Conservation (phyloP, 176 grass and related monocot genomes). For the Elymus sibiricus region DNA sequence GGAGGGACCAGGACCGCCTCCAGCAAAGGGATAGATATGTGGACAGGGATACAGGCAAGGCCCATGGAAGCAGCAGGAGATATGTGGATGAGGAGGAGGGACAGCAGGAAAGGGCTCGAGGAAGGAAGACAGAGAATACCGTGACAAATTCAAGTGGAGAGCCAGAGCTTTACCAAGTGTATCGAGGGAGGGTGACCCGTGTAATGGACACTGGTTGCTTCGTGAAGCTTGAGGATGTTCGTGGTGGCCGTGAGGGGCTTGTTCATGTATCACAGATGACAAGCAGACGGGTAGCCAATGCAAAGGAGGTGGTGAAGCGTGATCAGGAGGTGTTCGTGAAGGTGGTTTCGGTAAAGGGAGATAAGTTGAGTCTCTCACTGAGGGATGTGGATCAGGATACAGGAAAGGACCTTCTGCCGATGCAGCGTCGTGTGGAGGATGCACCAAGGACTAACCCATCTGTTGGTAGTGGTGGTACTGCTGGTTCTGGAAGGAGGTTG, state of each 20-base stretch:
- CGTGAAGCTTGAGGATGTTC: constrained; percentile 61
- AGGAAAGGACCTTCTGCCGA: constrained; percentile 70
- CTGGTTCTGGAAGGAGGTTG: constrained; percentile 34
- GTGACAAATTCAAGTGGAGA: constrained; percentile 33
- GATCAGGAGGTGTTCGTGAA: constrained; percentile 87
- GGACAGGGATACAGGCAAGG: constrained; percentile 27
- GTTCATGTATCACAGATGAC: constrained; percentile 89
- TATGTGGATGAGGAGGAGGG: constrained; percentile 39
- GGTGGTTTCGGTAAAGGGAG: constrained; percentile 69
- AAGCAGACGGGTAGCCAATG: constrained; percentile 52
- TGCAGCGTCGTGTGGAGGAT: constrained; percentile 49
- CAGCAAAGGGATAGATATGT: constrained; percentile 31
- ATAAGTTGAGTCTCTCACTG: constrained; percentile 75
- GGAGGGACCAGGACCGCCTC: constrained; percentile 12
- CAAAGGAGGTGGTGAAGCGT: constrained; percentile 70
- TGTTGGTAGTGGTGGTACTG: constrained; percentile 21
- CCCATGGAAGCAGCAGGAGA: constrained; percentile 36
- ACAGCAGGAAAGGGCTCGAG: constrained; percentile 30
- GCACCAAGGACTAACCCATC: constrained; percentile 52
- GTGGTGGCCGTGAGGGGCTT: constrained; percentile 61
- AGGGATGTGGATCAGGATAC: constrained; percentile 91
- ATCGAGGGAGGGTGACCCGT: constrained; percentile 64
- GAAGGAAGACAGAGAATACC: constrained; percentile 23
- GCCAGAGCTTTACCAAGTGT: constrained; percentile 72
- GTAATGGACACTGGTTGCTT: constrained; percentile 89